Evolutionary conservation across 2,329 filamentous ascomycete species (phyloP).

Genomic region (Drechslera avenae): DNA sequence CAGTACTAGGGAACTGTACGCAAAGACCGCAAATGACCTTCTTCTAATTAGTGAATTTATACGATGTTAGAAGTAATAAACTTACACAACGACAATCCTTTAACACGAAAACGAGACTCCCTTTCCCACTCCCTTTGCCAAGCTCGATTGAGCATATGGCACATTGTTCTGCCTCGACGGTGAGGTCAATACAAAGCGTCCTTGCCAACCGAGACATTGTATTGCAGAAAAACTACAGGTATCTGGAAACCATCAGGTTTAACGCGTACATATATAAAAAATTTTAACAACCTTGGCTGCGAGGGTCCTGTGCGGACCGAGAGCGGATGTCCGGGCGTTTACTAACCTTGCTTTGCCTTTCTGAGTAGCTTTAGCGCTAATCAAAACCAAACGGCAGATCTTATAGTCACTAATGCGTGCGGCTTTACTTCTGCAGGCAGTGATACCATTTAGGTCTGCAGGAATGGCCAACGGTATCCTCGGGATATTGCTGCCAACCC

Average conservation of each 20-base stretch:
- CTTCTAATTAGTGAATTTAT: background rate
- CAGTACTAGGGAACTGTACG: background rate
- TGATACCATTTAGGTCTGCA: background rate
- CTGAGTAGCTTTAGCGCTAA: background rate
- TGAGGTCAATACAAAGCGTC: background rate
- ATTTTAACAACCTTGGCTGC: background rate
- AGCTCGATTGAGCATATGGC: background rate
- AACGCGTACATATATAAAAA: background rate
- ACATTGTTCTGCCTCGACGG: background rate
- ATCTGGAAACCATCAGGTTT: background rate
- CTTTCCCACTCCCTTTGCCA: background rate
- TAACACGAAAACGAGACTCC: background rate
- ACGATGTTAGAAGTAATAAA: background rate
- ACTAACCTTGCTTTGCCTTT: background rate
- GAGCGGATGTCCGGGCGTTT: background rate
- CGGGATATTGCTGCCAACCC: background rate
- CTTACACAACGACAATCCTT: conserved; percentile 7
- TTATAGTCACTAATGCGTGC: background rate
- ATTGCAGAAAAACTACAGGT: background rate
- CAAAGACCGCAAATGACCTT: conserved; percentile 4
- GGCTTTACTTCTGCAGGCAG: background rate
- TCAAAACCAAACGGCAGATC: background rate
- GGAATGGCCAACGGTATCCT: background rate
- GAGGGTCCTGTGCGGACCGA: background rate
- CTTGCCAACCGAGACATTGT: background rate